Evolutionary conservation across 139 green algal genomes (phyloP).

Genomic region (Trebouxia sp.): DNA sequence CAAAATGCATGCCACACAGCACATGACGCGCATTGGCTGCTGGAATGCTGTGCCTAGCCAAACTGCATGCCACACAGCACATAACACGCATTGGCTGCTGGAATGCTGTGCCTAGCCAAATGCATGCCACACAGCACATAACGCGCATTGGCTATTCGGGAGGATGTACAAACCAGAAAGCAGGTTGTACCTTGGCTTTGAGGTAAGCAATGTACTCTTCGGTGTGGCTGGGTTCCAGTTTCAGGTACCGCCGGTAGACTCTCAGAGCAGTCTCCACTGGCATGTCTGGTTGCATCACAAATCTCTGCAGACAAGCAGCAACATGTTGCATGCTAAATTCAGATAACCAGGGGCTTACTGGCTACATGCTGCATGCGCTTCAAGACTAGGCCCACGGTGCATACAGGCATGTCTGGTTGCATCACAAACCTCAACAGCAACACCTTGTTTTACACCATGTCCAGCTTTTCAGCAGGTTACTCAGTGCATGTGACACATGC

Average conservation of each 20-base stretch:
- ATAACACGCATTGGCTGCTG: neutral
- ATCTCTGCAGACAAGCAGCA: constrained; percentile 62
- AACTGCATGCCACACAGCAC: neutral
- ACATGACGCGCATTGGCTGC: no score
- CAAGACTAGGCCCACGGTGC: no score
- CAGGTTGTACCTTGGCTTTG: constrained; percentile 52
- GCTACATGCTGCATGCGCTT: no score
- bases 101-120: neutral
- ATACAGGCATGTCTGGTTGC: constrained; percentile 75
- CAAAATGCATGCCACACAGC: no score
- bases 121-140: neutral
- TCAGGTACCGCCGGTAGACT: constrained; percentile 96
- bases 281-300: constrained; percentile 72
- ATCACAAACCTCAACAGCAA: constrained; percentile 72
- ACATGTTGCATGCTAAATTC: no score
- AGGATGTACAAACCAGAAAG: neutral
- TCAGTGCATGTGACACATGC: no score
- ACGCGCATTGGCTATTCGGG: neutral
- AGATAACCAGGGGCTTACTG: no score
- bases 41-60: neutral
- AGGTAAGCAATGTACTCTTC: constrained; percentile 98
- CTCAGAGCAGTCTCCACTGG: constrained; percentile 90
- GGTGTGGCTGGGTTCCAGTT: constrained; percentile 90
- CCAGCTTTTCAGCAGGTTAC: no score
- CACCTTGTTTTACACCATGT: no score